These are phyloP conservation scores for Sclerospora graminicola DNA, from an alignment of 352 stramenopile species.

Conservation along the genomic window DNA sequence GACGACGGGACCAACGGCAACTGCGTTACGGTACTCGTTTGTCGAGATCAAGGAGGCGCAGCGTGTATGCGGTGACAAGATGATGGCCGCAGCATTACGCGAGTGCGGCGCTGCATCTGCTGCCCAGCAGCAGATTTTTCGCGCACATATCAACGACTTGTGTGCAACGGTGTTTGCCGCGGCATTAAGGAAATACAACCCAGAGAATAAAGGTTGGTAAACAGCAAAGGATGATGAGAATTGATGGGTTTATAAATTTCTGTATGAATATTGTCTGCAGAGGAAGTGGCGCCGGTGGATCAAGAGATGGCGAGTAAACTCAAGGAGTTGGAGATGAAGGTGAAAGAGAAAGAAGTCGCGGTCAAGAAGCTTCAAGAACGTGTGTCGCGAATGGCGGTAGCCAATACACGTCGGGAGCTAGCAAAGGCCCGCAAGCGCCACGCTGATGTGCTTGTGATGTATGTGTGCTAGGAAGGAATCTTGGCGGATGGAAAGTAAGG, in stretches of 20 bases:
- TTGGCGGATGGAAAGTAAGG: conserved; percentile 5
- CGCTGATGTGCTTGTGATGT: conserved; percentile 39
- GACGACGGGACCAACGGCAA: background rate
- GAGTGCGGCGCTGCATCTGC: conserved; percentile 40
- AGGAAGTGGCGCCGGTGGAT: conserved; percentile 56
- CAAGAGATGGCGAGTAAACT: conserved; percentile 28
- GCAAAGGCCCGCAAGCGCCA: conserved; percentile 45
- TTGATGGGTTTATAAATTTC: no score
- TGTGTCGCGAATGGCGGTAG: conserved; percentile 41
- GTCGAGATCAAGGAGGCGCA: conserved; percentile 71
- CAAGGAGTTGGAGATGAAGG: conserved; percentile 32
- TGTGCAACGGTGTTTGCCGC: conserved; percentile 64
- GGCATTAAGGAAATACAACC: conserved; percentile 61
- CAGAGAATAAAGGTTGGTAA: conserved; percentile 36
- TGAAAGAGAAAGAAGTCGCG: conserved; percentile 40
- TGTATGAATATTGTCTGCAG: conserved; percentile 24
- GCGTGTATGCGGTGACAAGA: conserved; percentile 48
- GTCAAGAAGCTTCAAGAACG: conserved; percentile 51
- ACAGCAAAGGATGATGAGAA: no score
- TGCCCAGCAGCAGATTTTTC: conserved; percentile 66
- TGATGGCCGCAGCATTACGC: conserved; percentile 31
- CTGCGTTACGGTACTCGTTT: conserved; percentile 45
- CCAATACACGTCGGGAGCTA: conserved; percentile 39
- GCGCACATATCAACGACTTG: conserved; percentile 59
- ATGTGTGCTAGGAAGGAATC: conserved; percentile 1